Evolutionary conservation across 106 monocot genomes (phyloP).

Genomic region (Cymbidium sinense): DNA sequence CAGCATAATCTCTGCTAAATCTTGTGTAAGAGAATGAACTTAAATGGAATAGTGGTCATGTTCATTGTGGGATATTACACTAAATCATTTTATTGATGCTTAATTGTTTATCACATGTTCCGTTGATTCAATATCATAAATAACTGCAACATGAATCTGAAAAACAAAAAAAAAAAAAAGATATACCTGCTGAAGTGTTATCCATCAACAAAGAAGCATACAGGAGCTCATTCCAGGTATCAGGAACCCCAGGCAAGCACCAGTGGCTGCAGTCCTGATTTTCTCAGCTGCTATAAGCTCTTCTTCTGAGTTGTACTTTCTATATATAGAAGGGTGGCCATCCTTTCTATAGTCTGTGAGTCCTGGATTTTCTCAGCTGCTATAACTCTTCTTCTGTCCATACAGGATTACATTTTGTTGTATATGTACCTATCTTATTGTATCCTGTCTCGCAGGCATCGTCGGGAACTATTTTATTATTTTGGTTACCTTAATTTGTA

Average conservation of each 20-base stretch:
- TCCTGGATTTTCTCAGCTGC: too few relatives aligned
- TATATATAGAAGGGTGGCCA: conserved; percentile 76
- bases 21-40: neutral
- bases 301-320: conserved; percentile 24
- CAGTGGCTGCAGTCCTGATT: conserved; percentile 97
- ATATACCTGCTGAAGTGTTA: neutral
- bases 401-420: too few relatives aligned
- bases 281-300: conserved; percentile 51
- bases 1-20: neutral
- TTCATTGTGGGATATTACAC: neutral
- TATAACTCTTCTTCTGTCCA: too few relatives aligned
- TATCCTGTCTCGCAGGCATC: too few relatives aligned
- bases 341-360: conserved; percentile 89
- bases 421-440: too few relatives aligned
- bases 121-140: neutral
- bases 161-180: too few relatives aligned
- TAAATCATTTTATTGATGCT: neutral
- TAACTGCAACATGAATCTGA: neutral
- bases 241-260: conserved; percentile 94
- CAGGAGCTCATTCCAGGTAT: conserved; percentile 15
- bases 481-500: too few relatives aligned
- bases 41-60: neutral
- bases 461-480: too few relatives aligned
- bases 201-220: conserved; percentile 4
- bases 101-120: neutral